Base-by-base conservation (phyloP, 768 basidiomycete genomes). In the Dacryopinax primogenitus region DNA sequence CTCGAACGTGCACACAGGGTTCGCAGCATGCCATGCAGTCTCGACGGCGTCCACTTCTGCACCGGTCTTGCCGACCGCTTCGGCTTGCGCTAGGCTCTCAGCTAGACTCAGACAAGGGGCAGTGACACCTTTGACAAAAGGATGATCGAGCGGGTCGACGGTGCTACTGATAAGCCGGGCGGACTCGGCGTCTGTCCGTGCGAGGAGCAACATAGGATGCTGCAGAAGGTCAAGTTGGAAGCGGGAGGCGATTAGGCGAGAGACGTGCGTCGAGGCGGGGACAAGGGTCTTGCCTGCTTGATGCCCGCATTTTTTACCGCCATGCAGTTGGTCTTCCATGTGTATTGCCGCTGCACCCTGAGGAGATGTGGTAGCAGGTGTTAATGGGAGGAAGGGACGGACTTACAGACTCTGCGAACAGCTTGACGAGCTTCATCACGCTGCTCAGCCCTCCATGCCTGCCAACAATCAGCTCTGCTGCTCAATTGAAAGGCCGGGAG, bases 261-360 rank as follows among this genome's bases (percentile, higher is more conserved):
- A 87, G 67, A 90, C 78, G 71, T 94, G 92, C 15, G 90, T 87
- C 18, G 88, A 88, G 11, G 88, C 85, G 13, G 94, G 94, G 1
- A 96, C 93, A 64, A 97, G 81, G 28, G 95, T 91, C 75, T 96
- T 95, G 63, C 92, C 92, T 15, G 86, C 87, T 71, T 93, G 79
- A 78, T 93, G 91, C 30, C 92, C 90, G 73, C 91, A 92, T 83
- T 96, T 94, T 78, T 96, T 96, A 30, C 90, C 90, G 33, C 94
- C 94, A 68, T 94, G 90, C 6, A 95, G 79, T 73, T 95, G 92
- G 75, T 97, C 94, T 73, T 97, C 94, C 23, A 96, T 75, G 74
- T 97, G 94, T 62, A 97, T 88, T 16, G 82, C 94, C 9, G 93
- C 83, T 15, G 90, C 89, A 28, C 94, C 93, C 83, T 88, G 67